Conservation (phyloP, 805 yeast species). For the Cyberlindnera mycetangii region DNA sequence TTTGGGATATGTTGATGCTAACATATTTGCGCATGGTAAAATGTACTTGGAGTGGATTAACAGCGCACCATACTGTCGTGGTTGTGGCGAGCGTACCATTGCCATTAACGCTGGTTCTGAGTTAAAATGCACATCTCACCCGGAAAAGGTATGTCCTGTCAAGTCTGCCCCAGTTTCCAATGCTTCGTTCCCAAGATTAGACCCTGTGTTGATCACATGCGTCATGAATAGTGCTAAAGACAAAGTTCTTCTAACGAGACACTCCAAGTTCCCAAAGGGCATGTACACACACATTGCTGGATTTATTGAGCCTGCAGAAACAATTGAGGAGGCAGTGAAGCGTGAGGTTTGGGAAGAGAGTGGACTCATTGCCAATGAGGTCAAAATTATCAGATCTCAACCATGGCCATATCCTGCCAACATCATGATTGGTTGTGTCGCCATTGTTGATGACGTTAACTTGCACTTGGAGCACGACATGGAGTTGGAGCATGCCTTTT, state of each 20-base stretch:
- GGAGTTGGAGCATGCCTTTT: constrained; percentile 79
- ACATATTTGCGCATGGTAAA: constrained; percentile 74
- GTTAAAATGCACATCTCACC: constrained; percentile 38
- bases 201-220: constrained; percentile 82
- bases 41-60: constrained; percentile 84
- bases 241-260: constrained; percentile 67
- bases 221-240: constrained; percentile 59
- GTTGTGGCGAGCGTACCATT: constrained; percentile 68
- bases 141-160: constrained; percentile 19
- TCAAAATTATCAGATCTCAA: constrained; percentile 69
- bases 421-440: constrained; percentile 89
- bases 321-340: constrained; percentile 81
- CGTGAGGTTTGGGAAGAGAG: constrained; percentile 96
- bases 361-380: constrained; percentile 58
- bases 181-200: constrained; percentile 92
- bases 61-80: constrained; percentile 76
- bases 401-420: constrained; percentile 99
- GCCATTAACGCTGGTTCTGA: constrained; percentile 71
- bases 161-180: constrained; percentile 51
- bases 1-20: constrained; percentile 45
- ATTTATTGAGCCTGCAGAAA: constrained; percentile 92
- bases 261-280: constrained; percentile 46
- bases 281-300: constrained; percentile 92
- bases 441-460: constrained; percentile 59
- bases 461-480: constrained; percentile 69